Base-by-base conservation (phyloP, 805 yeast genomes). In the Zygosaccharomyces gambellarensis region DNA sequence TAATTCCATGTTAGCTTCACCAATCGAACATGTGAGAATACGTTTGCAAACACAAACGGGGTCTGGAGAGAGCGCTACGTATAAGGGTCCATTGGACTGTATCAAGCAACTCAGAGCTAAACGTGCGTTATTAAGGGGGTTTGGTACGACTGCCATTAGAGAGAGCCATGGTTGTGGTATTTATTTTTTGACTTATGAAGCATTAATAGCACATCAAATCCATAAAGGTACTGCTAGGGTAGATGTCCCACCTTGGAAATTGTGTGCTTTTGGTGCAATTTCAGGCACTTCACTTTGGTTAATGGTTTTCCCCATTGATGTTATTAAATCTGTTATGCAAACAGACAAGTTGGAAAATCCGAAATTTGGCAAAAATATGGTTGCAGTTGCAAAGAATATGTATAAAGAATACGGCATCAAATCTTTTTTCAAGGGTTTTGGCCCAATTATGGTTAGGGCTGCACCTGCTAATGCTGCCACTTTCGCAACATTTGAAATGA, bases 381-480 rank as follows among this genome's bases (percentile, higher is more conserved):
- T 76, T n/a, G 78, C 78, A 50, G 95, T 89, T 25, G 71, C 79
- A 14, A 74, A 65, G 49, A 74, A 76, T 49, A 75, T 88, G 21
- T 76, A 65, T 61, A 68, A 65, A 43, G 73, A 75, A n/a, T 73
- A 75, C 46, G 97, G 98, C 25, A 50, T 81, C 23, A 74, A 74
- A 54, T 96, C 96, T 0, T 86, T 94, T 62, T 87, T 87, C 71
- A 84, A 84, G 70, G 99, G 99, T 1, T 90, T 95, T 64, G 69
- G 81, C 17, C 97, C 99, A 34, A 90, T 98, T 0, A 80, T 94
- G 55, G 72, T 94, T 55, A 85, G 99, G 71, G 98, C 99, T 44
- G 96, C 96, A 3, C 99, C 99, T 0, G 99, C 95, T 3, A 95
- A 94, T 65, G 99, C 96, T 38, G 96, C 95, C 28, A 95, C 99